Base-by-base conservation (phyloP, 1,284 basidiomycete genomes). In the Anthracocystis panici-leucophaei region DNA sequence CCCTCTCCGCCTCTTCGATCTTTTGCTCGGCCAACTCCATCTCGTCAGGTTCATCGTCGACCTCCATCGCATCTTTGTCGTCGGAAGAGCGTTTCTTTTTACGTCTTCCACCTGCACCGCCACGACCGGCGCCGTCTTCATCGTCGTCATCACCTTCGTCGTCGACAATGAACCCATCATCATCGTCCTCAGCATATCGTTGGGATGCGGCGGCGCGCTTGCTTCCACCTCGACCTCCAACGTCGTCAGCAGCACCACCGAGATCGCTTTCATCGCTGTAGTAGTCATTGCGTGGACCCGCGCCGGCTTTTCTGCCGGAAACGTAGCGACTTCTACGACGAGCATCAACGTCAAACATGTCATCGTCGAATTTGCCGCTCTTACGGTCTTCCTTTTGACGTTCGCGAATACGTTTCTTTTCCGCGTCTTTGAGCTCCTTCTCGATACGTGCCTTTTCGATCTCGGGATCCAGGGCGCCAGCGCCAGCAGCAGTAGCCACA, bases 361-460 rank as follows among this genome's bases (percentile, higher is more conserved):
- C 79, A 40, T 77, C 77, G 58, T 78, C 75, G 33, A 70, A 75
- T 54, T 75, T 76, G 60, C 65, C 65, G 38, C 41, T 62, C 56
- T 78, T 70, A 35, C 78, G 72, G 25, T 76, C 68, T 20, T 65
- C 72, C 46, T 75, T 77, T 35, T 72, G 53, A 31, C 75, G 70
- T 54, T 81, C 79, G 45, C 79, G 77, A n/a, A 74, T 75, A 41
- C 65, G 72, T 54, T 70, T 81, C 83, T 76, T 82, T 44, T 82
- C 79, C 67, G 58, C 75, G 56, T 75, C 79, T 60, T 75, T 84
- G 68, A 66, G 71, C 53, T 83, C 82, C 48, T 80, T 80, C 55
- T 82, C 79, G 52, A 79, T 79, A 5, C 76, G 67, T 23, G 77
- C 78, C 76, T 93, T 92, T 82, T 89, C 86, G 76, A 91, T 89